These are phyloP conservation scores for Diaporthe sp. DNA, from an alignment of 2,329 filamentous ascomycete genomes.

Conservation along the genomic window DNA sequence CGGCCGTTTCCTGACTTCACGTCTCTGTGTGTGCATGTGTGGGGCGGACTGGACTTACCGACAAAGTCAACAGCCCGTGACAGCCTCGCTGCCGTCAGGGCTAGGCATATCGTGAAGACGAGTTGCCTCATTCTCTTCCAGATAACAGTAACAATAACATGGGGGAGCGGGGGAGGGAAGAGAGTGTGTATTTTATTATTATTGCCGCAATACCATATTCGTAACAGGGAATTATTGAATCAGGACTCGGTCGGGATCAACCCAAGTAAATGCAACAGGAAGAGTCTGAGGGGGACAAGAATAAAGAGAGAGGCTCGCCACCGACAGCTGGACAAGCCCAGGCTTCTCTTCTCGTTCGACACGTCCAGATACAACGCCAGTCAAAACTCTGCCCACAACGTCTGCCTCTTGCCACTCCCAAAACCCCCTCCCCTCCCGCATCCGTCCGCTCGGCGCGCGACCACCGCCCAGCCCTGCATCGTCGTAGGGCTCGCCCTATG, in stretches of 20 bases:
- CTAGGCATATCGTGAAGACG: constrained; percentile 32
- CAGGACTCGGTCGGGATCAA: neutral
- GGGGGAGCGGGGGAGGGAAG: neutral
- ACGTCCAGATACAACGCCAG: neutral
- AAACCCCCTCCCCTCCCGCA: no score
- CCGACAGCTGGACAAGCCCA: neutral
- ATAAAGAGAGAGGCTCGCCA: neutral
- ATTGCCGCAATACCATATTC: neutral
- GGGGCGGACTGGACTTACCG: neutral
- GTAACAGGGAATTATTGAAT: neutral
- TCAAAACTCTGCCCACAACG: neutral
- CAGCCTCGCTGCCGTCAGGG: constrained; percentile 26
- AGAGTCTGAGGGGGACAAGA: neutral
- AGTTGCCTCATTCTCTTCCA: constrained; percentile 29
- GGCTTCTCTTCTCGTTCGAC: neutral
- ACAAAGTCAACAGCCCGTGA: constrained; percentile 5
- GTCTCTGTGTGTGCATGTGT: neutral
- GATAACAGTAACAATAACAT: neutral
- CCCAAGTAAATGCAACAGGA: neutral
- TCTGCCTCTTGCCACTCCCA: neutral
- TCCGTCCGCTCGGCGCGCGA: neutral
- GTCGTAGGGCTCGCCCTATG: neutral
- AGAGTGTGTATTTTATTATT: neutral
- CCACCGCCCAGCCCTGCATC: constrained; percentile 10
- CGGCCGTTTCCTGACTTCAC: neutral